Evolutionary conservation across 805 yeast species (phyloP).

Genomic region (Debaryomyces tyrocola): DNA sequence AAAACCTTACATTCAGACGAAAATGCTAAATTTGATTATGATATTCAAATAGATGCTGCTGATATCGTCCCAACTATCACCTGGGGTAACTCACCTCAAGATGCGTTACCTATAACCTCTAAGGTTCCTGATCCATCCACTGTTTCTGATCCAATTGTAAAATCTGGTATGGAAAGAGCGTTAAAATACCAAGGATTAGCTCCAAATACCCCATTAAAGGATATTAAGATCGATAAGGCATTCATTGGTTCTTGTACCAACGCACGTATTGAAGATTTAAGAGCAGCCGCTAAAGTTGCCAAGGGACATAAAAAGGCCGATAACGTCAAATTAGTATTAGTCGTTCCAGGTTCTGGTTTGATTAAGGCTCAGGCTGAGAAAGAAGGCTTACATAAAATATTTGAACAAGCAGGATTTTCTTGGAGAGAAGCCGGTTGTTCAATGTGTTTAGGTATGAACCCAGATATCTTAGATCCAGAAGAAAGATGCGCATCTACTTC

Average conservation of each 20-base stretch:
- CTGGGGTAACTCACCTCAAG: conserved; percentile 99
- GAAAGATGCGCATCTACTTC: conserved; percentile 99
- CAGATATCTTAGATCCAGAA: conserved; percentile 90
- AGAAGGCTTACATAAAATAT: conserved; percentile 92
- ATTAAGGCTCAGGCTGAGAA: conserved; percentile 91
- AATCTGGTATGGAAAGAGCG: conserved; percentile 87
- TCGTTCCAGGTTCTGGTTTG: conserved; percentile 97
- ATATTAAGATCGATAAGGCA: conserved; percentile 84
- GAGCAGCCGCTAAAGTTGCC: conserved; percentile 93
- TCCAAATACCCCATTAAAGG: conserved; percentile 76
- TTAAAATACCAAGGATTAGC: conserved; percentile 87
- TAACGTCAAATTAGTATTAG: conserved; percentile 77
- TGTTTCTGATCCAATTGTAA: conserved; percentile 68
- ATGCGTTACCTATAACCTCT: conserved; percentile 92
- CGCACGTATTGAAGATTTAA: conserved; percentile 93
- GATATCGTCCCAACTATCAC: conserved; percentile 96
- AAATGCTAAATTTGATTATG: conserved; percentile 86
- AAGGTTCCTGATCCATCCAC: conserved; percentile 85
- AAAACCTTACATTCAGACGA: conserved; percentile 81
- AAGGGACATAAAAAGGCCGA: conserved; percentile 86
- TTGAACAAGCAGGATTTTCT: conserved; percentile 89
- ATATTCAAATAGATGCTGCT: conserved; percentile 73
- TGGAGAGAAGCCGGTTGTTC: conserved; percentile 99
- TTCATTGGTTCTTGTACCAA: conserved; percentile 98
- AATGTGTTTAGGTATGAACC: conserved; percentile 99